A percentile compares a stretch with the other conserved stretches of the same genome.
phyloP scores from a whole-genome alignment of 192 early-diverging fungal genomes.

The Chytriomyces sp. region DNA sequence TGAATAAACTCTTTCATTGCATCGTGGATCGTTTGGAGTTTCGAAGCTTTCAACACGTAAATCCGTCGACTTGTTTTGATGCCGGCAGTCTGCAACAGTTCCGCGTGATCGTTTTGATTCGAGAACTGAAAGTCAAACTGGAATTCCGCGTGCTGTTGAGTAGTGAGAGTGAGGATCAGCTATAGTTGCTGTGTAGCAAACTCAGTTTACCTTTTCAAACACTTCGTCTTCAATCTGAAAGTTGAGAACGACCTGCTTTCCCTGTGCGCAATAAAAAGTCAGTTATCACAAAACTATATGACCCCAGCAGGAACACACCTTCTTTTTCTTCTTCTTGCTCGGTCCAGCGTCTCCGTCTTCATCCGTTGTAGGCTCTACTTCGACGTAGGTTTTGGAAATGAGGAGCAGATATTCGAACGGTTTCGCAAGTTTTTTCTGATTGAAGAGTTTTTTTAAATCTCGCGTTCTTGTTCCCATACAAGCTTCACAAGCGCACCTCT shows the following conservation, averaged over 20 bases:
- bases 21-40: slow-evolving; percentile 13
- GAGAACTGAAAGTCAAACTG: slow-evolving; percentile 86
- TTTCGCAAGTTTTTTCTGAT: slow-evolving; percentile 56
- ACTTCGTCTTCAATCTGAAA: slow-evolving; percentile 94
- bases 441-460: background rate
- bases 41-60: slow-evolving; percentile 11
- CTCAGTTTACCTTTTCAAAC: slow-evolving; percentile 60
- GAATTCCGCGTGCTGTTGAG: slow-evolving; percentile 63
- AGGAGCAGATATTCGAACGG: slow-evolving; percentile 83
- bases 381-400: slow-evolving; percentile 80
- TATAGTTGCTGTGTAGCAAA: background rate
- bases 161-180: background rate
- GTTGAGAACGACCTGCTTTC: slow-evolving; percentile 62
- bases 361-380: slow-evolving; percentile 68
- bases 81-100: slow-evolving; percentile 18
- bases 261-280: background rate
- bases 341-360: slow-evolving; percentile 57
- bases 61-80: slow-evolving; percentile 33
- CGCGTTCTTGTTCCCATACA: background rate
- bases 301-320: slow-evolving; percentile 7
- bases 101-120: slow-evolving; percentile 42
- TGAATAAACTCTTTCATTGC: slow-evolving; percentile 21
- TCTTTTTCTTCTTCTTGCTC: slow-evolving; percentile 48
- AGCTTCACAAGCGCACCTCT: slow-evolving; percentile 54
- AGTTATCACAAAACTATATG: background rate